Percentiles rank a stretch among this genome's conserved stretches.
phyloP scores from a whole-genome alignment of 495 filamentous ascomycete genomes.

The Tuber umbilicatum region DNA sequence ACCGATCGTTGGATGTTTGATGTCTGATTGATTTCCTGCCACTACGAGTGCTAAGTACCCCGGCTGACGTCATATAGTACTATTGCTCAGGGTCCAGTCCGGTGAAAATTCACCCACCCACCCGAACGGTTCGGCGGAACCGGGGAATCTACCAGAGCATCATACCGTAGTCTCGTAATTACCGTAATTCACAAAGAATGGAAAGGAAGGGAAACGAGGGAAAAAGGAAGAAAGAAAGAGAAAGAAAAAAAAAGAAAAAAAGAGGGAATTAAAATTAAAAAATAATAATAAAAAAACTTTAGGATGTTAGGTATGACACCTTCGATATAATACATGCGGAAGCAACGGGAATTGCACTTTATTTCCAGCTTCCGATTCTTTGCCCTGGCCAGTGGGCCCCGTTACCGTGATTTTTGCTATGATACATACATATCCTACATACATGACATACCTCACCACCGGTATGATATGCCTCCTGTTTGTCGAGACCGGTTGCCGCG shows the following conservation, averaged over 20 bases:
- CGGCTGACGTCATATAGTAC: constrained; percentile 35
- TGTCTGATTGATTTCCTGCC: background rate
- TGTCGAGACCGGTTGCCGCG: background rate
- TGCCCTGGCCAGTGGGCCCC: background rate
- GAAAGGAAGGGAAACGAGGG: too few relatives aligned
- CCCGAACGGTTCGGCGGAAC: constrained; percentile 13
- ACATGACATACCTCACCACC: background rate
- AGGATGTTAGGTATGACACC: background rate
- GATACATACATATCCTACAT: background rate
- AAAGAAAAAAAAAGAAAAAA: background rate
- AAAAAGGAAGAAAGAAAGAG: background rate
- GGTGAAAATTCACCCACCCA: constrained; percentile 20
- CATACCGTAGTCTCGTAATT: too few relatives aligned
- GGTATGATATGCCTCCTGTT: background rate
- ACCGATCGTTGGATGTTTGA: constrained; percentile 21
- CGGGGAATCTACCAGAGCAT: constrained; percentile 4
- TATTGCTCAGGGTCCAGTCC: constrained; percentile 31
- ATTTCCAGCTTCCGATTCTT: background rate
- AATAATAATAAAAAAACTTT: background rate
- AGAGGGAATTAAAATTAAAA: too few relatives aligned
- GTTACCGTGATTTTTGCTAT: background rate
- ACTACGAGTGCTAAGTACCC: too few relatives aligned
- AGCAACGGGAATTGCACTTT: background rate
- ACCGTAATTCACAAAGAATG: too few relatives aligned
- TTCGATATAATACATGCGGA: too few relatives aligned